Base-by-base conservation (phyloP, 768 basidiomycete species). In the Kwoniella heveanensis region DNA sequence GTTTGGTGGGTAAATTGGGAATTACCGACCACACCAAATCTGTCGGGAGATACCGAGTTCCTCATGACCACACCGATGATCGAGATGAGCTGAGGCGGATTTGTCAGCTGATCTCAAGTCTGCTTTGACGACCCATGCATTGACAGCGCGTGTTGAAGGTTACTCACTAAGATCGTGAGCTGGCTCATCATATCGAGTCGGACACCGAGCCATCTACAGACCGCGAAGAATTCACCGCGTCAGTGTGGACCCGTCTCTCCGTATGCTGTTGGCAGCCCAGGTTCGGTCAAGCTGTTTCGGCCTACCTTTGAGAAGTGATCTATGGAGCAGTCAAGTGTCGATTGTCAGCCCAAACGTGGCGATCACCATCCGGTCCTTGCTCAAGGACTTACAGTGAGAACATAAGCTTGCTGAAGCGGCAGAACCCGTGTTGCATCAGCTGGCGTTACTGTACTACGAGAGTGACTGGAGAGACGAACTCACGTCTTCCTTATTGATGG, bases 181-280 rank as follows among this genome's bases (percentile, higher is more conserved):
- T 88, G 88, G 0, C 85, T 87, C 32, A 88, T 83, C 24, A 88
- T 76, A 62, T 90, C 88, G 1, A 90, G 82, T 17, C 88, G 82
- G 12, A 88, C 72, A 4, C 83, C 83, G 1, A 89, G 80, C 88
- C 88, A 90, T 50, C 74, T 67, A 66, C 24, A 54, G 44, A 7
- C 58, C 64, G 13, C 13, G 5, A 13, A 32, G 5, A 32, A 32
- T n/a, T n/a, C n/a, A n/a, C n/a, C n/a, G 32, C 32, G 32, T 32
- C n/a, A n/a, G n/a, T 32, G 32, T 32, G 13, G 5, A 13, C 13
- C 32, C 5, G 32, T 13, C 13, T 32, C 13, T 32, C 13, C 32
- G 32, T 13, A 5, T 32, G 32, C 32, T 13, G 32, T 6, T 13
- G 13, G 13, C 32, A 32, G 32, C 13, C 32, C 13, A 13, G 13